Base-by-base conservation (phyloP, 1,284 basidiomycete species). In the Microbotryum saponariae region DNA sequence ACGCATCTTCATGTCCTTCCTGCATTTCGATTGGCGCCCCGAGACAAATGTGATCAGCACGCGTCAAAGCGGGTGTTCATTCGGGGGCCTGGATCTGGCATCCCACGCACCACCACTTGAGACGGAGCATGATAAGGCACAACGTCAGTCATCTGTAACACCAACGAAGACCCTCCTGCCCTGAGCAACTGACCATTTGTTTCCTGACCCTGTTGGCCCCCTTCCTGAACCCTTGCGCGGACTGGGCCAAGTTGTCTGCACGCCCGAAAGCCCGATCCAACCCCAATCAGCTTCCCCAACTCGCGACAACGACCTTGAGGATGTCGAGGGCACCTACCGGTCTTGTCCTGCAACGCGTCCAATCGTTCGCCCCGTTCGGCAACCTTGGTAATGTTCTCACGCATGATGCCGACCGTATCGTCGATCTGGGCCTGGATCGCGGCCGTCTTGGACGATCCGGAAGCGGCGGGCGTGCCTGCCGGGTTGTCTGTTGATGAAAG, bases 1-100 rank as follows among this genome's bases (percentile, higher is more conserved):
- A 76, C 89, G 85, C 89, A 90, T 91, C 84, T 92, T 92, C 89
- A 93, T 94, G 77, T 96, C 91, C 77, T 94, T 93, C 91, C 89
- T 91, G 59, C 0, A 31, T 8, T 10, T 51, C n/a, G 55, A 52
- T 48, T 55, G 47, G 63, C 57, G 60, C 51, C 37, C 29, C 55
- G 54, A 45, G 58, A 44, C 51, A 31, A 66, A 31, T 16, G 27
- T 21, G 31, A 21, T 27, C 29, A 42, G 54, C 16, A 25, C 29
- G 42, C 25, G n/a, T 42, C 37, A 12, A 4, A 23, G 23, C 18
- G 33, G 37, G 12, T 42, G 37, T 42, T 12, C 12, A 16, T 42
- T 42, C 16, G 37, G 14, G 37, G 37, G 37, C 37, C 16, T 42
- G 37, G 37, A 1, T 18, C 14, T 6, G 14, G 31, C 46, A 18